Evolutionary conservation across 139 green algal genomes (phyloP).

Genomic region (Chlamydomonas sp.): DNA sequence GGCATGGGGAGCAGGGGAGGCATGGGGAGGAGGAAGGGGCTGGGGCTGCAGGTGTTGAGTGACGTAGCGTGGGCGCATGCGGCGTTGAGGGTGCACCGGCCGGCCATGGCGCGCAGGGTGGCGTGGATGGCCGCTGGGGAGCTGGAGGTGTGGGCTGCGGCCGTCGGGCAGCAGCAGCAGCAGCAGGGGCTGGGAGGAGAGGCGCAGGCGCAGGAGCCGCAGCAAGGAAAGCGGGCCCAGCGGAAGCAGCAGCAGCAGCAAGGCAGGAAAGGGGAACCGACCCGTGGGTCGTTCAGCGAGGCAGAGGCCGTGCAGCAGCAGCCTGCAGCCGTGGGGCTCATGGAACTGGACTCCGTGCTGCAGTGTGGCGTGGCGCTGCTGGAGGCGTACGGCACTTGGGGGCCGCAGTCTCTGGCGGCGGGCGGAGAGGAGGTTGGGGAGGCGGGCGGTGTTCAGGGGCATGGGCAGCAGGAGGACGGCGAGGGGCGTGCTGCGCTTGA

Average conservation of each 20-base stretch:
- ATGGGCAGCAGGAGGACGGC: no score
- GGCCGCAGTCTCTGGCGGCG: neutral
- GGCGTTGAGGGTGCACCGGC: constrained; percentile 10
- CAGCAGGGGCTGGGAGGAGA: no score
- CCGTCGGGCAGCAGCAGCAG: neutral
- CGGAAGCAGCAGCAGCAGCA: neutral
- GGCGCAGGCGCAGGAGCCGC: neutral
- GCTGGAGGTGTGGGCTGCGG: neutral
- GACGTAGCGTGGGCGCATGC: constrained; percentile 33
- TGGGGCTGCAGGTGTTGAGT: neutral
- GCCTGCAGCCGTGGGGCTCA: neutral
- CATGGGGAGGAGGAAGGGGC: neutral
- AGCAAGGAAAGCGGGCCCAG: neutral
- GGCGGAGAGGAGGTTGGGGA: neutral
- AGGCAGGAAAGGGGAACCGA: neutral
- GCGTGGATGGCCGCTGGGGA: neutral
- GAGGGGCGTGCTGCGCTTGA: no score
- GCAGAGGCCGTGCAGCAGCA: neutral
- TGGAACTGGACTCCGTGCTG: neutral
- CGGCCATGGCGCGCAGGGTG: neutral
- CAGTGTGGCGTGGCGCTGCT: constrained; percentile 1
- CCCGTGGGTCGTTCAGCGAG: neutral
- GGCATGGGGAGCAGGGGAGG: neutral
- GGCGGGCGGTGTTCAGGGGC: neutral
- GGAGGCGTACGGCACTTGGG: constrained; percentile 1